These are phyloP conservation scores for Crotalaria pallida DNA, from an alignment of 306 rosid species.

Conservation along the genomic window DNA sequence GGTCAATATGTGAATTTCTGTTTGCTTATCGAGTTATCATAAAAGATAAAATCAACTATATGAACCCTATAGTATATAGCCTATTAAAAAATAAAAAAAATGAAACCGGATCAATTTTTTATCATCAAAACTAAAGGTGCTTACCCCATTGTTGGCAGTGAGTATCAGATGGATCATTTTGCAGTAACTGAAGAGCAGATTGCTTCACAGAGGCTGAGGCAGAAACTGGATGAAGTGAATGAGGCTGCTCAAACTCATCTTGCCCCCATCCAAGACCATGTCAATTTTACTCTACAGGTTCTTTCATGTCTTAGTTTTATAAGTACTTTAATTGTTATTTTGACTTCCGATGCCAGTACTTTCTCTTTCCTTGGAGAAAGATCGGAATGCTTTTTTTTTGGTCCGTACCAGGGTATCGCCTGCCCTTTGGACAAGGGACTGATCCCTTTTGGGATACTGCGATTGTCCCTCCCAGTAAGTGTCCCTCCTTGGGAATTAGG, in stretches of 20 bases:
- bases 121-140: conserved; percentile 6
- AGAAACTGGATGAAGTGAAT: conserved; percentile 70
- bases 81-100: neutral
- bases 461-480: too few relatives aligned
- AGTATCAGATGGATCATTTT: conserved; percentile 43
- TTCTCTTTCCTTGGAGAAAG: neutral
- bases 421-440: too few relatives aligned
- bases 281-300: conserved; percentile 94
- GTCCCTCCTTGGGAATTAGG: too few relatives aligned
- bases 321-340: neutral
- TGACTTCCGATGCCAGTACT: neutral
- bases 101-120: neutral
- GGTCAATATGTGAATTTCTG: neutral
- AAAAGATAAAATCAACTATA: neutral
- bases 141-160: neutral
- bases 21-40: too few relatives aligned
- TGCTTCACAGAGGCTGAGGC: conserved; percentile 63
- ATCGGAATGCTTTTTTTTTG: too few relatives aligned
- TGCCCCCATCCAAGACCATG: conserved; percentile 81
- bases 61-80: neutral
- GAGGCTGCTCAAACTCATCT: conserved; percentile 70
- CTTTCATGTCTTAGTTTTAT: neutral
- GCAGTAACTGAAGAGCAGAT: conserved; percentile 77
- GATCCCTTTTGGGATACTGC: too few relatives aligned
- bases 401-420: too few relatives aligned